Percentiles rank a stretch among this genome's conserved stretches.
Evolutionary conservation across 1,284 basidiomycete genomes (phyloP).

Genomic region (Apiotrichum sp.): DNA sequence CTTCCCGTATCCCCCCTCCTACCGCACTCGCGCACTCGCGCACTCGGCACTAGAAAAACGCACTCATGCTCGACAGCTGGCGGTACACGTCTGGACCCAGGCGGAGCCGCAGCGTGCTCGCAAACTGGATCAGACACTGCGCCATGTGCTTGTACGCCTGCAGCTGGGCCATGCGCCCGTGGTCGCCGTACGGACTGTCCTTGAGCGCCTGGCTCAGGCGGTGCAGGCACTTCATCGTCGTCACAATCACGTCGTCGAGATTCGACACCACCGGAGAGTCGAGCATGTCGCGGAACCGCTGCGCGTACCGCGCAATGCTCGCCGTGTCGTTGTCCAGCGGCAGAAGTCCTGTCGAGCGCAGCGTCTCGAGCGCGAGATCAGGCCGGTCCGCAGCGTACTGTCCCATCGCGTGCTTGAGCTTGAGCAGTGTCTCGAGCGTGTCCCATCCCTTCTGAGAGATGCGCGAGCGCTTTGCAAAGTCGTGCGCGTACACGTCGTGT

Average conservation of each 20-base stretch:
- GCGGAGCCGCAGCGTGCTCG: conserved; percentile 76
- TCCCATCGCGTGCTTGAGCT: conserved; percentile 74
- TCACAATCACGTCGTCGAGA: conserved; percentile 77
- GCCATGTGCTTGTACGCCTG: conserved; percentile 42
- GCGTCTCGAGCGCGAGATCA: conserved; percentile 76
- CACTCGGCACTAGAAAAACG: conserved; percentile 14
- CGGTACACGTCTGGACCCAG: conserved; percentile 88
- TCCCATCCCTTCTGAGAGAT: conserved; percentile 70
- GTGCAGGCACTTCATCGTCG: conserved; percentile 91
- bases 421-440: conserved; percentile 59
- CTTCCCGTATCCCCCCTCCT: too few species aligned
- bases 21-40: too few species aligned
- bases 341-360: conserved; percentile 83
- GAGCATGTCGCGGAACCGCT: conserved; percentile 78
- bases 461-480: conserved; percentile 65
- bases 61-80: conserved; percentile 56
- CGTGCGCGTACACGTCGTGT: conserved; percentile 76
- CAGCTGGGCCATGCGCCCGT: conserved; percentile 35
- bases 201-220: conserved; percentile 71
- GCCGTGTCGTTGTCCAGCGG: conserved; percentile 81
- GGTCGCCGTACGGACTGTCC: conserved; percentile 60
- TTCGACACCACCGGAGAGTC: conserved; percentile 81
- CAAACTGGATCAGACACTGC: conserved; percentile 68
- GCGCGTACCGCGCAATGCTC: conserved; percentile 76
- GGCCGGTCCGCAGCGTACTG: conserved; percentile 66